Base-by-base conservation (phyloP, 2,329 filamentous ascomycete genomes). In the Gyromitra esculenta region DNA sequence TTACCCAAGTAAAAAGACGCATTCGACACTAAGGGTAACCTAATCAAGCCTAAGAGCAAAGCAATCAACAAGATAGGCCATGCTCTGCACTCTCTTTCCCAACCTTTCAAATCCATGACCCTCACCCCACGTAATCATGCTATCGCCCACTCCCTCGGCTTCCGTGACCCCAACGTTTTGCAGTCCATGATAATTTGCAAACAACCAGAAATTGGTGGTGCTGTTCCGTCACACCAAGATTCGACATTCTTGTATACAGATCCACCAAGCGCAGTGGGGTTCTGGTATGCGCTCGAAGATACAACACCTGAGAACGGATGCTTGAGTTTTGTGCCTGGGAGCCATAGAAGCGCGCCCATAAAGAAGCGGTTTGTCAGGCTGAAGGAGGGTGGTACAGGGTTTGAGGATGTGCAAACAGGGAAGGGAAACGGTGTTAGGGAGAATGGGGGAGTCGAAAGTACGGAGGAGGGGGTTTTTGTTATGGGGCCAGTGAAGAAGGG, bases 141-240 rank as follows among this genome's bases (percentile, higher is more conserved):
- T 4, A 89, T 97, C 13, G 93, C 94, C 0, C 85, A 86, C 57
- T 87, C 87, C 7, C 86, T 97, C 9, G 91, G 91, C 1, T 97
- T 94, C 85, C 81, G 80, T 3, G 92, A 97, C 83, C 92, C 94
- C 1, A 86, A 91, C 21, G 87, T 91, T 4, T 86, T 99, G 67
- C 96, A 99, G 86, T 96, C 92, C 83, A 99, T 99, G 96, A 88
- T 98, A 37, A 98, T 99, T 81, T 97, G 94, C 88, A 99, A 99
- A 84, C 95, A 97, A 85, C 94, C 96, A 25, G 93, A 96, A 84
- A 97, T 98, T 68, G 96, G 96, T 37, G 95, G 92, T 25, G 92
- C 92, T 1, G 96, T 98, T 56, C 93, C 92, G 0, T 89, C 93
- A 25, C 96, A 99, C 83, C 94, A 97, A 85, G 95, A 98, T 84